Evolutionary conservation across 352 stramenopile species (phyloP), one percentile per base, ranked within the genome.

Genomic region (Sclerospora graminicola): DNA sequence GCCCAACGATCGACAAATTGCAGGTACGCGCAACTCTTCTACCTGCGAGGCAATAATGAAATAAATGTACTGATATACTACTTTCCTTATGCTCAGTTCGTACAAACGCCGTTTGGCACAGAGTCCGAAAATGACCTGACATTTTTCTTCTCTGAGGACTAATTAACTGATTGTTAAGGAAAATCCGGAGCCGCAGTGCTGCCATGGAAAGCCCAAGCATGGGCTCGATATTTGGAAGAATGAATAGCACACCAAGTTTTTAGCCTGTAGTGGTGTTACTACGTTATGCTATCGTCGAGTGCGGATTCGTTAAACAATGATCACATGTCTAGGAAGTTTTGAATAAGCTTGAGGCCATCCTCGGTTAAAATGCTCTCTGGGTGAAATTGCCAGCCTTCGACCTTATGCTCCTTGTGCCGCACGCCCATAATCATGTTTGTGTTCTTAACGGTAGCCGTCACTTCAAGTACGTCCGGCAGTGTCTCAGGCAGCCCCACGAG

Each of bases 401-500:
- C 65, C 49, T 87, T 84, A 60, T 73, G 76, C 67, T 79, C 68
- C 48, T 85, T 89, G 72, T 94, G 82, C 24, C 82, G 74, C 42
- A 94, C 77, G 31, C 80, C 82, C 78, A 92, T 91, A 60, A 94
- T 94, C 73, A 94, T 92, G 48, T 82, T 53, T 24, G 72, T 86
- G 34, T 63, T 80, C 54, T 87, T 86, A 28, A 89, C 63, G 37
- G 78, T 89, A 16, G 78, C 73, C 24, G 81, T 90, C n/a, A 90
- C 78, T 32, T 89, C 66, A 23, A 91, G 64, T 27, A 69, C 72
- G 5, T 75, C 66, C 0, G 82, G 82, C 16, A 94, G 60, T 36
- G 82, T 92, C 61, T 89, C 74, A 0, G 78, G 82, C 7, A 85
- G 55, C 0, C 80, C 82, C 38, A 90, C 80, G 11, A 94, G 75